These are phyloP conservation scores for Saccharum officinarum DNA, from an alignment of 176 grass and related monocot genomes.

Conservation along the genomic window DNA sequence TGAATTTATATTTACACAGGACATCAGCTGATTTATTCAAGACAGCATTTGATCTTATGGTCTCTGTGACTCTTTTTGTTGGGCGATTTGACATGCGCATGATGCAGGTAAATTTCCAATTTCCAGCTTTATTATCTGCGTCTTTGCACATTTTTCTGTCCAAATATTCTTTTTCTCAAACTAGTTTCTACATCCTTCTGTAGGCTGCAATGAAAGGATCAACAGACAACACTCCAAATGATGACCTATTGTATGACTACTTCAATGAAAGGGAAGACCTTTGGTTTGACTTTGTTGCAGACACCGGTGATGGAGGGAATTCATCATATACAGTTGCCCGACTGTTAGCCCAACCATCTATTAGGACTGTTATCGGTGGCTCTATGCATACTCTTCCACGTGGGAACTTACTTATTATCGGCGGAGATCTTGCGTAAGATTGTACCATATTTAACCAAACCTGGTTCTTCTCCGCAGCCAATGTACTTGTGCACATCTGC, in stretches of 20 bases:
- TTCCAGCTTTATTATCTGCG: background rate
- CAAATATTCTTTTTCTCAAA: constrained; percentile 33
- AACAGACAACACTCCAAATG: constrained; percentile 51
- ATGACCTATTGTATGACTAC: constrained; percentile 67
- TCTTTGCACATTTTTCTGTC: constrained; percentile 3
- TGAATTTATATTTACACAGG: constrained; percentile 56
- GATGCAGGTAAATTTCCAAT: constrained; percentile 77
- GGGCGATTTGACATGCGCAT: constrained; percentile 98
- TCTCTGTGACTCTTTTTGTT: constrained; percentile 98
- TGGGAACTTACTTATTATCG: constrained; percentile 84
- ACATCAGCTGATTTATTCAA: constrained; percentile 98
- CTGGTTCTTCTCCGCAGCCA: constrained; percentile 2
- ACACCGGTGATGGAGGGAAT: constrained; percentile 92
- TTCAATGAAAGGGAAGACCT: constrained; percentile 73
- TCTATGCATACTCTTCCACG: constrained; percentile 87
- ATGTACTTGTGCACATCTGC: constrained; percentile 1
- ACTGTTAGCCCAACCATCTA: constrained; percentile 73
- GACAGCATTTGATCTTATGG: constrained; percentile 93
- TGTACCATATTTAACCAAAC: constrained; percentile 25
- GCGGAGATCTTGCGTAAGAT: constrained; percentile 92
- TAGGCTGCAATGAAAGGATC: constrained; percentile 85
- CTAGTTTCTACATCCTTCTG: constrained; percentile 8
- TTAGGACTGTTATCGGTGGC: constrained; percentile 58
- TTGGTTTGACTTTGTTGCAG: constrained; percentile 95
- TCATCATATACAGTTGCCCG: constrained; percentile 81